phyloP scores from a whole-genome alignment of 148 eudicot species.

The Spergularia bocconei region DNA sequence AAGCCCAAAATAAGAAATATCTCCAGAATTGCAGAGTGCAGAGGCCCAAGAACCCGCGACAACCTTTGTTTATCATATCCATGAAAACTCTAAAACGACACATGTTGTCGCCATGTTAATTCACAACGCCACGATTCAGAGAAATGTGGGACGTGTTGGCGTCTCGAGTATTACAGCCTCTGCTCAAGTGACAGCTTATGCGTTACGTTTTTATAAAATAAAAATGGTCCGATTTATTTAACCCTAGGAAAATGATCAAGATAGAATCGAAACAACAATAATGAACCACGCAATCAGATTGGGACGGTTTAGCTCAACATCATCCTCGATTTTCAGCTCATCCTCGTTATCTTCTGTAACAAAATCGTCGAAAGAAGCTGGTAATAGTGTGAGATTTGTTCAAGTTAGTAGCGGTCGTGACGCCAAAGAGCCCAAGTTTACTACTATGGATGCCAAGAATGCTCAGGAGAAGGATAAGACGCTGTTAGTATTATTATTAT shows the following conservation, averaged over 20 bases:
- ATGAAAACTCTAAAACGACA: no score
- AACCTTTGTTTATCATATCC: no score
- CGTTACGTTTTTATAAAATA: not conserved
- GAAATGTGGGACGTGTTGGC: no score
- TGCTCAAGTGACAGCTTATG: no score
- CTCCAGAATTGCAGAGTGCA: no score
- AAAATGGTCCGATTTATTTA: not conserved
- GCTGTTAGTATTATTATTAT: slow-evolving; percentile 5
- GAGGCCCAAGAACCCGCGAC: no score
- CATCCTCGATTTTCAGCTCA: not conserved
- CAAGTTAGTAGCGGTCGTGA: slow-evolving; percentile 1
- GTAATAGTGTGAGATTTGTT: not conserved
- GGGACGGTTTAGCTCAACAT: not conserved
- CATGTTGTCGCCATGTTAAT: no score
- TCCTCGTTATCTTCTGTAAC: not conserved
- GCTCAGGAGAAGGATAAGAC: not conserved
- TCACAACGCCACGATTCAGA: no score
- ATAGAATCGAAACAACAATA: not conserved
- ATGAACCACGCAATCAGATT: slow-evolving; percentile 18
- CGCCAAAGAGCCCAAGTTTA: not conserved
- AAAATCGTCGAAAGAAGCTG: not conserved
- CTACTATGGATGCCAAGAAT: slow-evolving; percentile 6
- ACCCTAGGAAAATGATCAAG: not conserved
- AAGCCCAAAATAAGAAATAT: no score
- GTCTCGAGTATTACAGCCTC: no score